These are phyloP conservation scores for Nissolia schottii DNA, from an alignment of 306 rosid genomes.

Conservation along the genomic window DNA sequence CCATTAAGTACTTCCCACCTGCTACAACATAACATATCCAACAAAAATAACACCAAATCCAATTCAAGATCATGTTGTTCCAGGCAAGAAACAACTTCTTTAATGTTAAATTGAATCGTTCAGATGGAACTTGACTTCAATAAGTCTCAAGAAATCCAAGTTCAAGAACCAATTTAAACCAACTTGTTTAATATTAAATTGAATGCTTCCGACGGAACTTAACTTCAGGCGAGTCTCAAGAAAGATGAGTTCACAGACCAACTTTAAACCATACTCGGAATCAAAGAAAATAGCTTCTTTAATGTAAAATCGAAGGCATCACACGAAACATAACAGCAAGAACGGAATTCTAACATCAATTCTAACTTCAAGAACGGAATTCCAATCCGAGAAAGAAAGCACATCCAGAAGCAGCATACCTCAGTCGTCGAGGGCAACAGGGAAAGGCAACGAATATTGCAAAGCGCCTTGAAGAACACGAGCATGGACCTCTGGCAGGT, in stretches of 20 bases:
- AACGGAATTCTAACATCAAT: no score
- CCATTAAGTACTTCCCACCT: not conserved
- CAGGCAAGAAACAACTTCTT: not conserved
- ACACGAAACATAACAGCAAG: no score
- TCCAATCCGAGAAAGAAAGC: not conserved
- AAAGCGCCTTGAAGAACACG: not conserved
- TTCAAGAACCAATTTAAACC: not conserved
- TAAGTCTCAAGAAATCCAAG: not conserved
- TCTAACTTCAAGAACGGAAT: not conserved
- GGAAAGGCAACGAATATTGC: not conserved
- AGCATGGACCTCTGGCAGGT: conserved; percentile 2
- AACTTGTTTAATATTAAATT: not conserved
- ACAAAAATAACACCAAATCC: not conserved
- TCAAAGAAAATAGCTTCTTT: no score
- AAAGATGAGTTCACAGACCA: no score
- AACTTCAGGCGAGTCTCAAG: no score
- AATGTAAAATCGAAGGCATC: no score
- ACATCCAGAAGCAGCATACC: not conserved
- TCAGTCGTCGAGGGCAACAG: not conserved
- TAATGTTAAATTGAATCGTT: not conserved
- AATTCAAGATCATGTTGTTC: not conserved
- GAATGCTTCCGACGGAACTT: no score
- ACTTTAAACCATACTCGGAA: no score
- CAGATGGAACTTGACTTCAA: not conserved
- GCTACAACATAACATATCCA: not conserved